phyloP scores from a whole-genome alignment of 352 stramenopile species.

The Phytopythium helicoides region DNA sequence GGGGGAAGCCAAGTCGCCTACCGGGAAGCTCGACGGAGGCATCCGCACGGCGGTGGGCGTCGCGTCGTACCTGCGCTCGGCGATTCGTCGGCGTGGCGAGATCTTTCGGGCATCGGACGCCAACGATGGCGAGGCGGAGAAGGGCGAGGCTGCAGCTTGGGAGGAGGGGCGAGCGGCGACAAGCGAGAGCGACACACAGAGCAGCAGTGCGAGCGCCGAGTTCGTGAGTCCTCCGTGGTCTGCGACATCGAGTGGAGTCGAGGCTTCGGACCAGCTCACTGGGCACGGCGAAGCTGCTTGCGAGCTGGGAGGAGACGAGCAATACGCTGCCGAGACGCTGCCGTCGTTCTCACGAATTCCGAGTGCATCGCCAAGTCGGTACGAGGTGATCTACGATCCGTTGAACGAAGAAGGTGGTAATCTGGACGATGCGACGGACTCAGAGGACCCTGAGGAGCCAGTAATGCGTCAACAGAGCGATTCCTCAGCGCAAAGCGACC shows the following conservation, averaged over 20 bases:
- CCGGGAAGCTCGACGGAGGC: background rate
- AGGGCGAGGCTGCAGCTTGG: background rate
- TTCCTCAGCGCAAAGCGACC: background rate
- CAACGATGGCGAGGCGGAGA: background rate
- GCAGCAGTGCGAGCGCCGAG: conserved; percentile 1
- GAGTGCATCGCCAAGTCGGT: background rate
- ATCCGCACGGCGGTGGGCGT: conserved; percentile 20
- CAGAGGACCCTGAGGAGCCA: background rate
- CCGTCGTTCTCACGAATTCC: background rate
- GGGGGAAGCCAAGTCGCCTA: background rate
- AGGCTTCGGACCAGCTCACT: background rate
- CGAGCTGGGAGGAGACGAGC: background rate
- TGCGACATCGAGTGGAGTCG: background rate
- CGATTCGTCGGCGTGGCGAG: conserved; percentile 11
- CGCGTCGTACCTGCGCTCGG: conserved; percentile 41
- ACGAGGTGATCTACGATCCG: conserved; percentile 1
- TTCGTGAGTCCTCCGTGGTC: background rate
- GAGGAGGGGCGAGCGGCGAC: no score
- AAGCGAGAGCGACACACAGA: conserved; percentile 7
- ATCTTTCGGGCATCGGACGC: background rate
- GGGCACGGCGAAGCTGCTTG: background rate
- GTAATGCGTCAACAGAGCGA: background rate
- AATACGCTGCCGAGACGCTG: background rate
- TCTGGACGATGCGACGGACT: background rate
- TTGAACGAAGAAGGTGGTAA: background rate